Evolutionary conservation across 257 asterid species (phyloP).

Genomic region (Cynanchum wilfordii): DNA sequence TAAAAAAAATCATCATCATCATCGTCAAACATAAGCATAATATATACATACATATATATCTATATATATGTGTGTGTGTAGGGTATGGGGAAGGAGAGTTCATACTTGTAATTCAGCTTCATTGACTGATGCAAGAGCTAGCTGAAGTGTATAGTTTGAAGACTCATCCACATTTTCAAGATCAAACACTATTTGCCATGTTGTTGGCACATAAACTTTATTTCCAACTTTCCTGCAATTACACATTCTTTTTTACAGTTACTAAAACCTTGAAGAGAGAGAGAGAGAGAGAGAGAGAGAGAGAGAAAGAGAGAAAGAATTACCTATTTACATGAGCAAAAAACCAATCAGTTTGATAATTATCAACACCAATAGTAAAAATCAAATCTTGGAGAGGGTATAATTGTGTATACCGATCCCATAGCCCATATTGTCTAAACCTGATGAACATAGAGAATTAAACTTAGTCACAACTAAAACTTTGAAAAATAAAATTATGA

Average conservation of each 20-base stretch:
- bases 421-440: constrained; percentile 84
- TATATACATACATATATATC: too few relatives aligned
- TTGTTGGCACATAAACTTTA: constrained; percentile 53
- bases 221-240: constrained; percentile 51
- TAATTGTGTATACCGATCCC: constrained; percentile 76
- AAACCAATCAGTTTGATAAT: constrained; percentile 65
- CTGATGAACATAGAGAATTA: constrained; percentile 22
- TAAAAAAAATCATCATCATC: constrained; percentile 2
- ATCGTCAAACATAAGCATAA: too few relatives aligned
- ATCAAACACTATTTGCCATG: constrained; percentile 68
- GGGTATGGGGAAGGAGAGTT: background rate
- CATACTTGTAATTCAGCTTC: constrained; percentile 73
- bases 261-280: too few relatives aligned
- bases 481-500: background rate
- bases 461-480: background rate
- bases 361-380: constrained; percentile 41
- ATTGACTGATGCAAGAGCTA: constrained; percentile 73
- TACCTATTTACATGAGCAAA: constrained; percentile 85
- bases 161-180: constrained; percentile 27
- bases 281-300: too few relatives aligned
- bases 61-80: background rate
- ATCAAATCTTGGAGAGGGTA: constrained; percentile 67
- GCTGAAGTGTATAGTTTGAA: constrained; percentile 49
- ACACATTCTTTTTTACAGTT: too few relatives aligned
- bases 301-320: background rate